A percentile compares a stretch with the other conserved stretches of the same genome.
Evolutionary conservation across 2,329 filamentous ascomycete species (phyloP).

Genomic region (Zelopaecilomyces penicillatus): DNA sequence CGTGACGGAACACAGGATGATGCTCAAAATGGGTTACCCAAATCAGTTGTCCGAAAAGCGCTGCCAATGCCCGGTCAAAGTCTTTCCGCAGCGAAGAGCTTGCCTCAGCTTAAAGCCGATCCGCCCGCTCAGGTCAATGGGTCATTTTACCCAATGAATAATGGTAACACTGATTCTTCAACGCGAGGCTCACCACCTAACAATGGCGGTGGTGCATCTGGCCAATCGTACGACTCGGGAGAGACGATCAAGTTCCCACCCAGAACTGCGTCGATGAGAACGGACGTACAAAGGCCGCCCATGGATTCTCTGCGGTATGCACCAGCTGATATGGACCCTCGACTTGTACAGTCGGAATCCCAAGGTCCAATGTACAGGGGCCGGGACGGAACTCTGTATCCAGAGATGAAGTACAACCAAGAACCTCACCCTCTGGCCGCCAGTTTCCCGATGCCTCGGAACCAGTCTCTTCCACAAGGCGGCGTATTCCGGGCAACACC

Average conservation of each 20-base stretch:
- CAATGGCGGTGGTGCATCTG: slow-evolving; percentile 13
- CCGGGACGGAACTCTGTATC: slow-evolving; percentile 32
- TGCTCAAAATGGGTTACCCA: slow-evolving; percentile 6
- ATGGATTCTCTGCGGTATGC: slow-evolving; percentile 16
- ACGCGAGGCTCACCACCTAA: slow-evolving; percentile 8
- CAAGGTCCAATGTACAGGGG: slow-evolving; percentile 27
- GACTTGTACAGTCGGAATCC: slow-evolving; percentile 25
- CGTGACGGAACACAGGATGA: slow-evolving; percentile 7
- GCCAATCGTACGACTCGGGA: slow-evolving; percentile 11
- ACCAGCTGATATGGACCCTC: slow-evolving; percentile 19
- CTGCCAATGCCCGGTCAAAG: slow-evolving; percentile 14
- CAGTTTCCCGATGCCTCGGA: slow-evolving; percentile 28
- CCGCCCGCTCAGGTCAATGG: background rate
- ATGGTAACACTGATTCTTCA: too few species aligned
- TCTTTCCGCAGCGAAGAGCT: slow-evolving; percentile 16
- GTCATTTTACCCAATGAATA: too few species aligned
- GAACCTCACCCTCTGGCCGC: slow-evolving; percentile 27
- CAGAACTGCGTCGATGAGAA: slow-evolving; percentile 23
- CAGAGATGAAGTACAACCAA: slow-evolving; percentile 29
- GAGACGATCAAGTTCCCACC: slow-evolving; percentile 21
- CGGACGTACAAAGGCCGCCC: slow-evolving; percentile 9
- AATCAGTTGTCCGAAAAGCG: slow-evolving; percentile 18
- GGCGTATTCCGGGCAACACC: slow-evolving; percentile 34
- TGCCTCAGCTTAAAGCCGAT: slow-evolving; percentile 9
- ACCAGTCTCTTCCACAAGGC: slow-evolving; percentile 20